phyloP scores from a whole-genome alignment of 352 stramenopile species.

The Phytophthora foliorum region DNA sequence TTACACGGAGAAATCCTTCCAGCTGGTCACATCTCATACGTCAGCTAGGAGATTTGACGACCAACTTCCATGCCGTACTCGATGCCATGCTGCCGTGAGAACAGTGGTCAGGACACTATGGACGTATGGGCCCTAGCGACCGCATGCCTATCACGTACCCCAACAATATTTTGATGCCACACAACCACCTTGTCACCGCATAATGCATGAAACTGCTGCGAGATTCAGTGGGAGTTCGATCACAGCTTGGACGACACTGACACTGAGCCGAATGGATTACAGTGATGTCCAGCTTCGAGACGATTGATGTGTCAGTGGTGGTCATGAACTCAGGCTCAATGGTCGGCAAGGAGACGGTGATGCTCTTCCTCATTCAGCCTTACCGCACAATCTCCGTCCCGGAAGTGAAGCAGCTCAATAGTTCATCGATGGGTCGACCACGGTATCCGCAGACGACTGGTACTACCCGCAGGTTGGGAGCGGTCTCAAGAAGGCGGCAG shows the following conservation, averaged over 20 bases:
- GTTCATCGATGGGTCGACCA: slow-evolving; percentile 63
- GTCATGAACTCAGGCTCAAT: slow-evolving; percentile 71
- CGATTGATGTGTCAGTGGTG: slow-evolving; percentile 58
- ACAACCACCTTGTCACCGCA: no score
- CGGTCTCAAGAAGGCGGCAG: slow-evolving; percentile 64
- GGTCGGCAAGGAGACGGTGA: slow-evolving; percentile 72
- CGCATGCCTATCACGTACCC: slow-evolving; percentile 87
- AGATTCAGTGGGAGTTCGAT: slow-evolving; percentile 74
- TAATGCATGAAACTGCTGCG: slow-evolving; percentile 56
- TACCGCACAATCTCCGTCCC: slow-evolving; percentile 65
- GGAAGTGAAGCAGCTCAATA: slow-evolving; percentile 85
- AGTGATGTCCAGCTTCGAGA: slow-evolving; percentile 36
- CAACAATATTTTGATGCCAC: slow-evolving; percentile 74
- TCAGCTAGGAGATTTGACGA: slow-evolving; percentile 63
- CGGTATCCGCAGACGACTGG: slow-evolving; percentile 54
- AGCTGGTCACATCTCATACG: slow-evolving; percentile 74
- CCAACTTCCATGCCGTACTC: slow-evolving; percentile 73
- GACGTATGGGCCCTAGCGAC: slow-evolving; percentile 81
- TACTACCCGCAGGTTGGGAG: slow-evolving; percentile 63
- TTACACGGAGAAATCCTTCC: slow-evolving; percentile 88
- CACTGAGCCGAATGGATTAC: slow-evolving; percentile 44
- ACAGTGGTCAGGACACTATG: slow-evolving; percentile 78
- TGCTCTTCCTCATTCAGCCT: slow-evolving; percentile 81
- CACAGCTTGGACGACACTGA: slow-evolving; percentile 74
- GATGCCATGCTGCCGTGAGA: slow-evolving; percentile 81